Base-by-base conservation (phyloP, 768 basidiomycete genomes). In the Boletus fagicola region DNA sequence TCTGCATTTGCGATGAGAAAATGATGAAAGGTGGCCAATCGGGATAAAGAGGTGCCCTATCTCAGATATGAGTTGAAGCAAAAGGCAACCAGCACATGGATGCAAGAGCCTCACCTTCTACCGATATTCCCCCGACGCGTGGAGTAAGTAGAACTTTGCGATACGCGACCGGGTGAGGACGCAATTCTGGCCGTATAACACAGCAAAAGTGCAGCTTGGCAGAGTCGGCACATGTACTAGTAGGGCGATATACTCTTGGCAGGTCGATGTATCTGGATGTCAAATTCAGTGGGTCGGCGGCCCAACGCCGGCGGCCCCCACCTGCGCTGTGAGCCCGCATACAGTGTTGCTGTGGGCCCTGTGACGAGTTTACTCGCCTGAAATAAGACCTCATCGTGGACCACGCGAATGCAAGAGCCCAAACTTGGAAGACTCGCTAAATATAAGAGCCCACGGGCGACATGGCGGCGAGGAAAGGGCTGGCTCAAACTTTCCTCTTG, bases 61-160 rank as follows among this genome's bases (percentile, higher is more conserved):
- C 31, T 40, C 51, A 36, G 49, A 50, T 56, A 45, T 22, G 28
- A n/a, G 13, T 31, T 26, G 49, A 45, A 5, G 49, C 15, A 4
- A 59, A 44, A 57, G 36, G 20, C 20, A 20, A 31, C 53, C 39
- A 5, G n/a, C 39, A 40, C 39, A 62, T 61, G 56, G 42, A 47
- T 20, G 26, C 31, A 31, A 24, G 49, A 38, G 28, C 36, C 26
- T 22, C 22, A 45, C 48, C 40, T 45, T 44, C 20, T 31, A 26
- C 13, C 26, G 39, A n/a, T 15, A 20, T 52, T 57, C 30, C 8
- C 24, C 18, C 20, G 24, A 12, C 1, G 16, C 30, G 30, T 42
- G 44, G 31, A 46, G 24, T 20, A 47, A 4, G 16, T 51, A 24
- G 46, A 16, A 46, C n/a, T n/a, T n/a, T 22, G 48, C 4, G 31